Percentiles rank a stretch among this genome's conserved stretches.
phyloP scores from a whole-genome alignment of 1,139 yeast species.

The Saccharomycopsis hybrid region DNA sequence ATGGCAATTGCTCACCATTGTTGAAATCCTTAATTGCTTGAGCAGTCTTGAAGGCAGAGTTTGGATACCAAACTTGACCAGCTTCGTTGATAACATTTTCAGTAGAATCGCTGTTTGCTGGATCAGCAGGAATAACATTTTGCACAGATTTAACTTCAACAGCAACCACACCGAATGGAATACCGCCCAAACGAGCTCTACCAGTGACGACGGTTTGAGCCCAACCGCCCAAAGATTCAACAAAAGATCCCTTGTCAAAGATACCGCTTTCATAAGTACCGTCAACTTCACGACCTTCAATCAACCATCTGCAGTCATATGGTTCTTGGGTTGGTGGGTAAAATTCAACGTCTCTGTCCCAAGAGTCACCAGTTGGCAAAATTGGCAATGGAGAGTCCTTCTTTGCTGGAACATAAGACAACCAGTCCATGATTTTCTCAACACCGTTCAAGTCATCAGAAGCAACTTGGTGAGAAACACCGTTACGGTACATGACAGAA shows the following conservation, averaged over 20 bases:
- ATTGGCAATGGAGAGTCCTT: conserved; percentile 91
- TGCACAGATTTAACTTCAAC: conserved; percentile 91
- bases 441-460: conserved; percentile 95
- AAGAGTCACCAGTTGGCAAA: conserved; percentile 56
- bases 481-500: conserved; percentile 95
- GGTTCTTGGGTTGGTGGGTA: conserved; percentile 66
- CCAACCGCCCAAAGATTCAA: conserved; percentile 98
- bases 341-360: conserved; percentile 92
- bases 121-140: conserved; percentile 91
- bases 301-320: conserved; percentile 93
- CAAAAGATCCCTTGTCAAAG: conserved; percentile 89
- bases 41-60: conserved; percentile 97
- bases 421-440: conserved; percentile 89
- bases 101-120: conserved; percentile 93
- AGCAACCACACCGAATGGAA: conserved; percentile 95
- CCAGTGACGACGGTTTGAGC: conserved; percentile 98
- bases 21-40: conserved; percentile 97
- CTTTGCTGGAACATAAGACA: conserved; percentile 91
- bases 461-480: conserved; percentile 96
- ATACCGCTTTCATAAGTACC: conserved; percentile 78
- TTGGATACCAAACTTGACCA: conserved; percentile 99
- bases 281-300: conserved; percentile 67
- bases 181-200: conserved; percentile 97
- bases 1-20: conserved; percentile 94
- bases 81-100: conserved; percentile 89